Percentiles rank a stretch among this genome's conserved stretches.
Evolutionary conservation across 345 rosid species (phyloP).

Genomic region (Hirschfeldia incana): DNA sequence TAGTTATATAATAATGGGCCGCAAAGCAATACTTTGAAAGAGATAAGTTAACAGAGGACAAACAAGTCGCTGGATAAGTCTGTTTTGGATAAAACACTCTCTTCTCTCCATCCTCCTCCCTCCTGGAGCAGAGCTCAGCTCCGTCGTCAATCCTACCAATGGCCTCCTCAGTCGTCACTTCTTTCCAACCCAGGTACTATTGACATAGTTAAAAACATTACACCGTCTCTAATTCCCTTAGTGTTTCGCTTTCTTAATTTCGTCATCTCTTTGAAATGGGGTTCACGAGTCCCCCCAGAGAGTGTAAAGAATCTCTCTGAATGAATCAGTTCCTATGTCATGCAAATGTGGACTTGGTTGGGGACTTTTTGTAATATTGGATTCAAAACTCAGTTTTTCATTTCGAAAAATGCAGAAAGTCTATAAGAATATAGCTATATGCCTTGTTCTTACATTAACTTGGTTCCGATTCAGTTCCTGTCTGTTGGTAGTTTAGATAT

Average conservation of each 20-base stretch:
- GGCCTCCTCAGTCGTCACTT: conserved; percentile 66
- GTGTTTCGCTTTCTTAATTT: conserved; percentile 1
- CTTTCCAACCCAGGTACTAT: conserved; percentile 63
- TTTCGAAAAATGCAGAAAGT: conserved; percentile 1
- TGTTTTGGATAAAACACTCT: conserved; percentile 25
- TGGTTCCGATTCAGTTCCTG: not conserved
- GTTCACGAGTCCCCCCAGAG: not conserved
- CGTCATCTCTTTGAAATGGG: not conserved
- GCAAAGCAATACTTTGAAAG: not conserved
- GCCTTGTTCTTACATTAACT: not conserved
- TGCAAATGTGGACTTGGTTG: not conserved
- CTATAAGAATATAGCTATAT: too few relatives aligned
- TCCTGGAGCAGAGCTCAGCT: conserved; percentile 41
- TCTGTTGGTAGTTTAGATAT: not conserved
- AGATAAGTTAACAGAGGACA: not conserved
- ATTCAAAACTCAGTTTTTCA: not conserved
- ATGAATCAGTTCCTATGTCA: too few relatives aligned
- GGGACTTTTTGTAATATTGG: not conserved
- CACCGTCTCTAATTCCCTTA: not conserved
- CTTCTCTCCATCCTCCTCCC: conserved; percentile 16
- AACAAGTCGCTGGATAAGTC: conserved; percentile 11
- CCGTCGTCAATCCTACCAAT: conserved; percentile 37
- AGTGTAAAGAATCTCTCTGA: not conserved
- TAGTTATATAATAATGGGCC: conserved; percentile 13
- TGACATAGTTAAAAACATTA: not conserved